Percentiles rank a stretch among this genome's conserved stretches.
Evolutionary conservation across 129 eudicot genomes (phyloP).

Genomic region (Saposhnikovia divaricata): DNA sequence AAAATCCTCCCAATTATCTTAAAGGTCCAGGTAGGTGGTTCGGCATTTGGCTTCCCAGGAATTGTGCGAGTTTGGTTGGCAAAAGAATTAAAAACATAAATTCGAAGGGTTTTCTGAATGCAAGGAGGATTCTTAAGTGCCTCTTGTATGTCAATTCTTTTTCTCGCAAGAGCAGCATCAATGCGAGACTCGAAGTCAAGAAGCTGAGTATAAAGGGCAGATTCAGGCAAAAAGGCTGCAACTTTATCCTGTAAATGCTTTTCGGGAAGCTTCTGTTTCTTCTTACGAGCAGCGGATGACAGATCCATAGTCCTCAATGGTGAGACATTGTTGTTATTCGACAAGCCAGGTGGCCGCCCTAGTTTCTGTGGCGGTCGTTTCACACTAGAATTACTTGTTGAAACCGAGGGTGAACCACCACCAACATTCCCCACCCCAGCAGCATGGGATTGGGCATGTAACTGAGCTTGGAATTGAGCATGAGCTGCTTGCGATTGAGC

Average conservation of each 20-base stretch:
- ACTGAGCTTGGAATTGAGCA: constrained; percentile 67
- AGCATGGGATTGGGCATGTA: constrained; percentile 56
- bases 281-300: constrained; percentile 54
- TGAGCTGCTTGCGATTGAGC: constrained; percentile 49
- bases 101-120: constrained; percentile 79
- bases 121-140: constrained; percentile 63
- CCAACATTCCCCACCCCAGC: constrained; percentile 32
- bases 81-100: constrained; percentile 84
- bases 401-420: constrained; percentile 34
- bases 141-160: constrained; percentile 85
- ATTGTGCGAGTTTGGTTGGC: constrained; percentile 67
- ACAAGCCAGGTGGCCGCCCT: constrained; percentile 61
- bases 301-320: constrained; percentile 64
- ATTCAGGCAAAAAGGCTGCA: constrained; percentile 81
- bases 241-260: constrained; percentile 63
- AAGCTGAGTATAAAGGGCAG: constrained; percentile 79
- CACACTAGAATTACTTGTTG: constrained; percentile 39
- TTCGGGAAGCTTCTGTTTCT: constrained; percentile 79
- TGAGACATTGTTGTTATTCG: constrained; percentile 28
- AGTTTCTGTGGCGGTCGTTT: constrained; percentile 61
- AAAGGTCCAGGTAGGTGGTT: constrained; percentile 83
- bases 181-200: constrained; percentile 90
- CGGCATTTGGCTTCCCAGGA: constrained; percentile 69
- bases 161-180: constrained; percentile 77
- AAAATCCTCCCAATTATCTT: constrained; percentile 78